Conservation (phyloP, 1,284 basidiomycete genomes). For the Sporisorium scitamineum region DNA sequence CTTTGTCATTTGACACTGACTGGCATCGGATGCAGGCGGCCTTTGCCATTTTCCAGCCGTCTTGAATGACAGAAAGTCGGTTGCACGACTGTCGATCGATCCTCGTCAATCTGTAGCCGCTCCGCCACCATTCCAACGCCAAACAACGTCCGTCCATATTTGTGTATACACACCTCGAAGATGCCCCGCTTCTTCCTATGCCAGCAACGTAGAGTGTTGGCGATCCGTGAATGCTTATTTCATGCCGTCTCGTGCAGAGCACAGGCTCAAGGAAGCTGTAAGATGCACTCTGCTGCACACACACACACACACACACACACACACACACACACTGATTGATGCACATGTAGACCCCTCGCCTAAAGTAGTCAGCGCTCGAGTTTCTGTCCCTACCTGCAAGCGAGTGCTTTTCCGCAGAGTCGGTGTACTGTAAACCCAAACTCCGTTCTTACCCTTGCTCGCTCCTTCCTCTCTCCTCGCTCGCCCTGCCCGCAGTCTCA, state of each 20-base stretch:
- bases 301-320: too few species aligned
- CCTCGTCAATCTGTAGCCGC: constrained; percentile 23
- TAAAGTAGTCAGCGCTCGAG: constrained; percentile 4
- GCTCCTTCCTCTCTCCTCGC: not conserved
- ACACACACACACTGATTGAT: not conserved
- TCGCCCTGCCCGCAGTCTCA: constrained; percentile 16
- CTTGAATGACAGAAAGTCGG: not conserved
- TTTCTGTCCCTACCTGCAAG: constrained; percentile 34
- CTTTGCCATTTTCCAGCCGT: constrained; percentile 1
- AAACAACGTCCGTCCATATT: constrained; percentile 2
- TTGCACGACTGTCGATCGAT: constrained; percentile 18
- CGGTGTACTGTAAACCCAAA: not conserved
- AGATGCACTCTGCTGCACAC: too few species aligned
- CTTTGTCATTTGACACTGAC: not conserved
- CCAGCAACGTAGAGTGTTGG: not conserved
- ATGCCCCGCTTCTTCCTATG: not conserved
- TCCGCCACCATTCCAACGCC: constrained; percentile 7
- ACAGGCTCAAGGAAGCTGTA: not conserved
- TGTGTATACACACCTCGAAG: not conserved
- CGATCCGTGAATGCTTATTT: not conserved
- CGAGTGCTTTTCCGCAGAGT: constrained; percentile 11
- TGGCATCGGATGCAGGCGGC: constrained; percentile 1
- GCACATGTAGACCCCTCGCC: constrained; percentile 25
- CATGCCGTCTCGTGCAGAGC: not conserved
- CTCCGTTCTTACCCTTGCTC: constrained; percentile 1